Evolutionary conservation across 2,329 filamentous ascomycete genomes (phyloP).

Genomic region (Exophiala dermatitidis): DNA sequence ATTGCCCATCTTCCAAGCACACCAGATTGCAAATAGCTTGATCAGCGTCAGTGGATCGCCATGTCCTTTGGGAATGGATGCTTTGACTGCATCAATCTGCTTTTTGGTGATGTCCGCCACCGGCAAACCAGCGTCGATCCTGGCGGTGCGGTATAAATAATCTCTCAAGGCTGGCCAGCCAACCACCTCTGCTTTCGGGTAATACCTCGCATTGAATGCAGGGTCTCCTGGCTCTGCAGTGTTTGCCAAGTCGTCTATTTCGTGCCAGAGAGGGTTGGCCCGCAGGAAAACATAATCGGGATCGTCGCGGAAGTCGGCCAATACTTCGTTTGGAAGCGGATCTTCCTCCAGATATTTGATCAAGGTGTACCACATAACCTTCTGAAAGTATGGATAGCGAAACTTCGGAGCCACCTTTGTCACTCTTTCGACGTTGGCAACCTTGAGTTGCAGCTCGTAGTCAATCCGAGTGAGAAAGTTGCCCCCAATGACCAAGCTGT

Average conservation of each 20-base stretch:
- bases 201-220: conserved; percentile 54
- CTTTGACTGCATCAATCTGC: conserved; percentile 52
- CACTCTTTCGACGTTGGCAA: conserved; percentile 59
- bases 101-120: conserved; percentile 55
- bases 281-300: conserved; percentile 48
- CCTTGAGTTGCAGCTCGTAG: conserved; percentile 59
- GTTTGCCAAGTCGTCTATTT: conserved; percentile 49
- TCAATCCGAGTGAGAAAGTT: conserved; percentile 62
- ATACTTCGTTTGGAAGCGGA: conserved; percentile 52
- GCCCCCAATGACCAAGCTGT: conserved; percentile 63
- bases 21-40: conserved; percentile 57
- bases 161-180: conserved; percentile 53
- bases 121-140: conserved; percentile 52
- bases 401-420: conserved; percentile 61
- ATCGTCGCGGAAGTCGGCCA: conserved; percentile 49
- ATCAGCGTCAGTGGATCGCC: conserved; percentile 56
- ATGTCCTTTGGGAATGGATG: conserved; percentile 56
- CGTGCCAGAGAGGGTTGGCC: conserved; percentile 50
- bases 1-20: conserved; percentile 61
- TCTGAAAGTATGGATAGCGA: conserved; percentile 61
- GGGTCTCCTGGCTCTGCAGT: conserved; percentile 46
- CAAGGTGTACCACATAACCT: conserved; percentile 60
- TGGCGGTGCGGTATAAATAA: conserved; percentile 57
- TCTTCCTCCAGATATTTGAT: conserved; percentile 58
- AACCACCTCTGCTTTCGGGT: conserved; percentile 56